These are phyloP conservation scores for Coffea eugenioides DNA, from an alignment of 257 asterid genomes.

Conservation along the genomic window DNA sequence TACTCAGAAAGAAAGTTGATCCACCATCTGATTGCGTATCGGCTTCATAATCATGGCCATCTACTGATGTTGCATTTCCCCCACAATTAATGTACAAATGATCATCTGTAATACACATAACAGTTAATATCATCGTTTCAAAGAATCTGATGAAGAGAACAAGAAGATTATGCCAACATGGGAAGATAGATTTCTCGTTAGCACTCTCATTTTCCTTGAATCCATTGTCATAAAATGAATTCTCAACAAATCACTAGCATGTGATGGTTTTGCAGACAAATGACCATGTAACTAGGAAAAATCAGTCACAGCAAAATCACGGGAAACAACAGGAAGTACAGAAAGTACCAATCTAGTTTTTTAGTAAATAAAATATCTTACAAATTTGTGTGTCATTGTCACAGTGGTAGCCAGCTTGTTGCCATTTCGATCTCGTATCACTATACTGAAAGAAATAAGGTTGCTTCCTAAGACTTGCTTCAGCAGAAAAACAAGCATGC, in stretches of 20 bases:
- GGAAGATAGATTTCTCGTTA: too few relatives aligned
- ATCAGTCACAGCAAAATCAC: too few relatives aligned
- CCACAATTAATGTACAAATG: constrained; percentile 28
- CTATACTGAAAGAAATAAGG: neutral
- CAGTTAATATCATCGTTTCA: neutral
- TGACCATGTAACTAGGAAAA: too few relatives aligned
- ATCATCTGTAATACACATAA: constrained; percentile 13
- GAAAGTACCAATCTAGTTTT: too few relatives aligned
- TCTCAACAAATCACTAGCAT: too few relatives aligned
- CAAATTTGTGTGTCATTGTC: neutral
- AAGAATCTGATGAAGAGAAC: too few relatives aligned
- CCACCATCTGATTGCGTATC: constrained; percentile 12
- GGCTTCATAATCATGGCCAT: constrained; percentile 18
- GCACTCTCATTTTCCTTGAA: too few relatives aligned
- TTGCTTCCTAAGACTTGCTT: neutral
- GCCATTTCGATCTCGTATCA: too few relatives aligned
- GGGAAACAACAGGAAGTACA: too few relatives aligned
- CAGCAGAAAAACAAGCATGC: neutral
- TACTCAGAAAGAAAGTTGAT: constrained; percentile 17
- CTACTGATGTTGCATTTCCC: neutral
- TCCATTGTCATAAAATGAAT: too few relatives aligned
- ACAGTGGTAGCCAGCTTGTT: neutral
- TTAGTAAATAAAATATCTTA: neutral
- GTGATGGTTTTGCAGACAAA: too few relatives aligned
- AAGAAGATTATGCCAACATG: too few relatives aligned